phyloP scores from a whole-genome alignment of 1,284 basidiomycete species.

The Wolfiporia cocos region DNA sequence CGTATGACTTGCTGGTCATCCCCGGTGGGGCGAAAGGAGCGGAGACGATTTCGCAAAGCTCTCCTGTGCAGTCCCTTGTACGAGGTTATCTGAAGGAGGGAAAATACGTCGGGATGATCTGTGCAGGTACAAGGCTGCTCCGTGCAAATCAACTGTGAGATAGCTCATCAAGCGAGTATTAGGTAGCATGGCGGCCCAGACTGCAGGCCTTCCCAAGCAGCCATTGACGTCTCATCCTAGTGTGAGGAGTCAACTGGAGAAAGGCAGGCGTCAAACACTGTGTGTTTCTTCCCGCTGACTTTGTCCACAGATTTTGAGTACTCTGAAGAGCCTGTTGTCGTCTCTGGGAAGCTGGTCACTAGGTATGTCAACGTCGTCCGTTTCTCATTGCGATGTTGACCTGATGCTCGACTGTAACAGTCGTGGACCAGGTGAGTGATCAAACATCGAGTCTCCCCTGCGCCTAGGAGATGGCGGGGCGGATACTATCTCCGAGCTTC shows the following conservation, averaged over 20 bases:
- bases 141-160: too few species aligned
- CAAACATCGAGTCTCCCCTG: too few species aligned
- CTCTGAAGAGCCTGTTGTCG: constrained; percentile 71
- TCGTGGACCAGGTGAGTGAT: constrained; percentile 70
- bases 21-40: constrained; percentile 83
- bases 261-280: constrained; percentile 32
- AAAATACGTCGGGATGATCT: constrained; percentile 78
- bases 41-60: constrained; percentile 59
- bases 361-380: constrained; percentile 40
- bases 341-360: constrained; percentile 71
- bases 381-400: not conserved
- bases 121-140: constrained; percentile 55
- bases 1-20: constrained; percentile 66
- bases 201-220: constrained; percentile 56
- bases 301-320: constrained; percentile 66
- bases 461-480: not conserved
- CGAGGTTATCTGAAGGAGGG: constrained; percentile 50
- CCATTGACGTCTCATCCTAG: constrained; percentile 78
- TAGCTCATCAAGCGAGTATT: too few species aligned
- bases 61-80: constrained; percentile 60
- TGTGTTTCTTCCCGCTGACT: not conserved
- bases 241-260: constrained; percentile 57
- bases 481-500: too few species aligned
- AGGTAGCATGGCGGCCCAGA: constrained; percentile 69
- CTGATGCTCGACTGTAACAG: constrained; percentile 33